Percentiles rank a stretch among this genome's conserved stretches.
Conservation (phyloP, 108 stramenopile species). For the Cyclotella kingstonii region DNA sequence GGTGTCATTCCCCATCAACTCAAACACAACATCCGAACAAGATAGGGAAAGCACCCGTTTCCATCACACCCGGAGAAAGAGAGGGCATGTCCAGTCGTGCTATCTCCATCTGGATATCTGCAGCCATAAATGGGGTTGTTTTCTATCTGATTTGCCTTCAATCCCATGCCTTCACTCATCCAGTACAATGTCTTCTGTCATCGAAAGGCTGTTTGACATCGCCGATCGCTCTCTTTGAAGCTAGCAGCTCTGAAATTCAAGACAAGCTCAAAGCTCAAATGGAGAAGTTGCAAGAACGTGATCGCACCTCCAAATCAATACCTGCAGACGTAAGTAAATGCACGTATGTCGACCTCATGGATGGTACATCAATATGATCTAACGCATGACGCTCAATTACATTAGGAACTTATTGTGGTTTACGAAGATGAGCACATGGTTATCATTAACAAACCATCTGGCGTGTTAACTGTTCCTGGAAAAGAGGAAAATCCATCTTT, state of each 20-base stretch:
- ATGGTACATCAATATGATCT: neutral
- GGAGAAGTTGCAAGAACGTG: constrained; percentile 39
- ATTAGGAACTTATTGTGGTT: constrained; percentile 67
- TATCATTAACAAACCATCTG: constrained; percentile 79
- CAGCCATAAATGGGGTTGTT: constrained; percentile 1
- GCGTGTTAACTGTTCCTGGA: constrained; percentile 74
- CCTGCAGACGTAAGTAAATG: constrained; percentile 25
- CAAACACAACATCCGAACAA: no score
- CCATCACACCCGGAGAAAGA: no score
- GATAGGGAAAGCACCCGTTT: no score
- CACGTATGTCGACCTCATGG: neutral
- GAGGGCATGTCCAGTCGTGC: no score
- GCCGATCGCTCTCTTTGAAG: constrained; percentile 2
- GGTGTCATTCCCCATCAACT: no score
- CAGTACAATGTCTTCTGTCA: neutral
- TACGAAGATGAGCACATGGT: constrained; percentile 79
- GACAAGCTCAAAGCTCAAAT: constrained; percentile 30
- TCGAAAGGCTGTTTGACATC: neutral
- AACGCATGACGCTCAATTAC: neutral
- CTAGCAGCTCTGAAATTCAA: constrained; percentile 32
- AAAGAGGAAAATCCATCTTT: constrained; percentile 61
- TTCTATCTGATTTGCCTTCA: neutral
- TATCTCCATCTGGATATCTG: neutral
- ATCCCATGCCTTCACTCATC: constrained; percentile 9
- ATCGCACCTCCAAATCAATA: constrained; percentile 24